These are phyloP conservation scores for Medicago ruthenica DNA, from an alignment of 306 rosid genomes.

Conservation along the genomic window DNA sequence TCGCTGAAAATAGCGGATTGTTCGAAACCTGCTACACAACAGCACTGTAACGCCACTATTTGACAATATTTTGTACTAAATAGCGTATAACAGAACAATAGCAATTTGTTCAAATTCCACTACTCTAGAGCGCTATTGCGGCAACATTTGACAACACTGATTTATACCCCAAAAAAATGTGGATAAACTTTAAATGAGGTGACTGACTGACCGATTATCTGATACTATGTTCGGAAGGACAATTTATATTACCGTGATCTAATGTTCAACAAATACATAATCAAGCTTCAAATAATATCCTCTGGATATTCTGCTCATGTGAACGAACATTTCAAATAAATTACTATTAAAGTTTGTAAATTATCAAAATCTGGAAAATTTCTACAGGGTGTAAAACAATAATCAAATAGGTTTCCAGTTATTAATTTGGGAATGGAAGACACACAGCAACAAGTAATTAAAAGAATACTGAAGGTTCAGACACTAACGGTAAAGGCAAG, in stretches of 20 bases:
- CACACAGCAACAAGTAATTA: constrained; percentile 26
- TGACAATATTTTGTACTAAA: neutral
- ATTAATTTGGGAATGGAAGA: constrained; percentile 27
- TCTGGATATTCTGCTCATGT: constrained; percentile 10
- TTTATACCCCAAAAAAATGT: neutral
- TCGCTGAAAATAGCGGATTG: neutral
- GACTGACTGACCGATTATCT: constrained; percentile 19
- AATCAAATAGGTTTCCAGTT: constrained; percentile 28
- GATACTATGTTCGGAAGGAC: constrained; percentile 35
- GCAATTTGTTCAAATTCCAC: too few relatives aligned
- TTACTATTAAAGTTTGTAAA: constrained; percentile 15
- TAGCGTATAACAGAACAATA: neutral
- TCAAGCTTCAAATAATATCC: constrained; percentile 23
- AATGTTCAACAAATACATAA: constrained; percentile 6
- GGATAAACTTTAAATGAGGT: neutral
- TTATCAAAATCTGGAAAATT: constrained; percentile 16
- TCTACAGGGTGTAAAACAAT: constrained; percentile 5
- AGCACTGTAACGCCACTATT: neutral
- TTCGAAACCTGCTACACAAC: neutral
- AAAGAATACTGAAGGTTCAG: constrained; percentile 13
- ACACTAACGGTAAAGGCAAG: constrained; percentile 42
- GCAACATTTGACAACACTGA: neutral
- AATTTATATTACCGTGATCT: constrained; percentile 1
- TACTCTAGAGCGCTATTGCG: neutral
- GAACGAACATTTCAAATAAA: constrained; percentile 28